These are phyloP conservation scores for Cordyceps farinosa DNA, from an alignment of 2,329 filamentous ascomycete genomes.

Conservation along the genomic window DNA sequence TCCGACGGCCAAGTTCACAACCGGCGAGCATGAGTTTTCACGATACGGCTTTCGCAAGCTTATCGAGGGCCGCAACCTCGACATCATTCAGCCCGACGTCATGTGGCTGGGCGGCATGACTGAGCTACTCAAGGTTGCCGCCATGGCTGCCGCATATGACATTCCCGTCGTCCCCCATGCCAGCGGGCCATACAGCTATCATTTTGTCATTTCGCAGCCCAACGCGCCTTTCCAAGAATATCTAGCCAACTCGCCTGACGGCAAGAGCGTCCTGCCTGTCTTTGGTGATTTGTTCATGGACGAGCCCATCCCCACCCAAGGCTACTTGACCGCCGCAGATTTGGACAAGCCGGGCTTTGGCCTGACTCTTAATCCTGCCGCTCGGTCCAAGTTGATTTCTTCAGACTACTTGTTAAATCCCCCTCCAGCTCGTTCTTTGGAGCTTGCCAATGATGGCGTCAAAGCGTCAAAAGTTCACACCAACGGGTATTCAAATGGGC, in stretches of 20 bases:
- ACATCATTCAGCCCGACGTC: constrained; percentile 92
- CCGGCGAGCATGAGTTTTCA: constrained; percentile 93
- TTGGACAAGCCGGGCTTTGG: constrained; percentile 91
- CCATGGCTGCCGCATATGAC: constrained; percentile 88
- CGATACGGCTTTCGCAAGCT: constrained; percentile 93
- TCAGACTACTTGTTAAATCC: constrained; percentile 70
- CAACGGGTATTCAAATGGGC: background rate
- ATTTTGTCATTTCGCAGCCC: constrained; percentile 89
- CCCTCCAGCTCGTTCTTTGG: constrained; percentile 47
- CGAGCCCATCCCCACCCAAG: constrained; percentile 82
- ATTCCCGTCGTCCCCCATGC: constrained; percentile 94
- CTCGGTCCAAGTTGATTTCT: constrained; percentile 67
- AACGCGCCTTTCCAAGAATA: constrained; percentile 97
- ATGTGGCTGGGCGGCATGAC: constrained; percentile 97
- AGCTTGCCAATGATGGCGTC: constrained; percentile 26
- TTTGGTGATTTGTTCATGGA: constrained; percentile 89
- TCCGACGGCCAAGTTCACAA: constrained; percentile 88
- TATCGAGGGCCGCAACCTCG: constrained; percentile 84
- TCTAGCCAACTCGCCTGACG: constrained; percentile 86
- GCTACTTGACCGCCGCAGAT: constrained; percentile 73
- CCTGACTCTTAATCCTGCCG: constrained; percentile 77
- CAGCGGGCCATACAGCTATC: constrained; percentile 90
- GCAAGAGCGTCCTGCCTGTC: constrained; percentile 83
- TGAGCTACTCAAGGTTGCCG: constrained; percentile 82
- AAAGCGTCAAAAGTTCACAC: constrained; percentile 5